Evolutionary conservation across 345 rosid species (phyloP), one percentile per base, ranked within the genome.

Genomic region (Streptanthus diversifolius): DNA sequence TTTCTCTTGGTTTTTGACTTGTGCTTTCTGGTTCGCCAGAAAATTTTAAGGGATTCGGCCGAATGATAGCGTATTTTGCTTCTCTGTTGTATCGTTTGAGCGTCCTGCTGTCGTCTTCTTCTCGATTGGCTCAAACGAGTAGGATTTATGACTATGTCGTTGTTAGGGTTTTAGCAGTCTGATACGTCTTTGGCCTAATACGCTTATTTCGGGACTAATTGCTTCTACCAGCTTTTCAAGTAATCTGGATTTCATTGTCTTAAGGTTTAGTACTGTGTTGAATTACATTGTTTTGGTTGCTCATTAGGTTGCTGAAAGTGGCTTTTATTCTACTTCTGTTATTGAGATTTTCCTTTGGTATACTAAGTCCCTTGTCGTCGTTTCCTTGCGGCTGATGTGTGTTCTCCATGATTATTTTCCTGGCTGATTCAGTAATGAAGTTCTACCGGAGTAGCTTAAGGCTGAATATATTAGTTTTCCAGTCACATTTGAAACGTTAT

Each of bases 1-100:
- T 71, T 71, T 77, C 48, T 67, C 68, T 68, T 47, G 69, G 14
- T 13, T 51, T 67, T 32, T 60, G 33, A 57, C 66, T 54, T 58
- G 35, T 52, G 49, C 8, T 12, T 22, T 51, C 33, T 45, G 5
- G 12, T 37, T 57, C 64, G 12, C 40, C 63, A 19, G 68, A 11
- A 8, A 40, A 7, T 59, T 39, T 71, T 17, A 15, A 27, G 44
- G 53, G 37, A 47, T 18, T 35, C 1, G 65, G 21, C 54, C 47
- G 27, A 51, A 0, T 32, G 68, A 30, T 77, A 14, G 45, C 39
- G 3, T 52, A 0, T 36, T 48, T 30, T 14, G 7, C 14, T 62
- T 21, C 17, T 48, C 55, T 56, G 32, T 33, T 64, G 6, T 45
- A 9, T 47, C 3, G 65, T 45, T 15, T 44, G 57, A 25, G 66